Conservation (phyloP, 2,329 filamentous ascomycete genomes). For the Colletotrichum sp. region DNA sequence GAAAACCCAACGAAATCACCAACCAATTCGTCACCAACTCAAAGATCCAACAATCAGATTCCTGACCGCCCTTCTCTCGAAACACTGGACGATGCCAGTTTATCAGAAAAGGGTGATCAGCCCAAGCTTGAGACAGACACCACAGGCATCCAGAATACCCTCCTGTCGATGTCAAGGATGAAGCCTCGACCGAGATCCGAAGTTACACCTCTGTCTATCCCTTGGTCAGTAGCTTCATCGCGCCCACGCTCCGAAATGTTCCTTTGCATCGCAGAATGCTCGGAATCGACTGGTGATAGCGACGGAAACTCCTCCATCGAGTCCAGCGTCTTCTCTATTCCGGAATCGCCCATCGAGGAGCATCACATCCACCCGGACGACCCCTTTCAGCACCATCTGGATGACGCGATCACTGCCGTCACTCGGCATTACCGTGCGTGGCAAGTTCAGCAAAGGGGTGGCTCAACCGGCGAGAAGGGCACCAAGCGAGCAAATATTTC, state of each 20-base stretch:
- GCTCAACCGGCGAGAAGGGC: not conserved
- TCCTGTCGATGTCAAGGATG: not conserved
- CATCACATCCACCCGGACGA: not conserved
- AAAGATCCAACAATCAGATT: not conserved
- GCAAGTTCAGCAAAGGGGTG: not conserved
- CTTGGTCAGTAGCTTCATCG: not conserved
- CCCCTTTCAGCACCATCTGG: not conserved
- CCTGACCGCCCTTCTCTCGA: not conserved
- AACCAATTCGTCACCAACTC: not conserved
- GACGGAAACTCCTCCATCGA: constrained; percentile 1
- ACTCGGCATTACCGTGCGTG: not conserved
- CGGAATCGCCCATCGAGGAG: not conserved
- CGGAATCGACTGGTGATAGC: not conserved
- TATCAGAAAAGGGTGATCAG: not conserved
- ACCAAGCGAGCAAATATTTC: not conserved
- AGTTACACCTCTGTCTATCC: not conserved
- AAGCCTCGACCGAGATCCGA: not conserved
- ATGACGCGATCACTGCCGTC: not conserved
- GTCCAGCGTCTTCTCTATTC: constrained; percentile 6
- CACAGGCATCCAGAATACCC: not conserved
- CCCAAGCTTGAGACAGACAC: not conserved
- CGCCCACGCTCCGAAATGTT: not conserved
- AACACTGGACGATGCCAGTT: not conserved
- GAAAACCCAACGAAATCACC: not conserved
- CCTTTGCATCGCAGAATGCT: not conserved